These are phyloP conservation scores for Dothidotthia symphoricarpi DNA, from an alignment of 2,329 filamentous ascomycete genomes.

Conservation along the genomic window DNA sequence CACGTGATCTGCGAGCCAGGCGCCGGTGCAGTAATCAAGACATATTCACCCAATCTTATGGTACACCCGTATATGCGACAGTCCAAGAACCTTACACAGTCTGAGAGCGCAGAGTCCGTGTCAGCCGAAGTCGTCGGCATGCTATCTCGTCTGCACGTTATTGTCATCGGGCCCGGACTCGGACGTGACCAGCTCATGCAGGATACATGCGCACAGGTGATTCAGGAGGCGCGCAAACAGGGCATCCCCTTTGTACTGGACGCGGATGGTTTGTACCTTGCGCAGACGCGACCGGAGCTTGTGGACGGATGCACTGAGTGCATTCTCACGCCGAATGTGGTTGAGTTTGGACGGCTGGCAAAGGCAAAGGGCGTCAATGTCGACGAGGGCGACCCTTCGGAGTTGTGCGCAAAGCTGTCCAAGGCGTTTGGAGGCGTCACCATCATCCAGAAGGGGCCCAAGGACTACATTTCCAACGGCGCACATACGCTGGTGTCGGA, in stretches of 20 bases:
- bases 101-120: slow-evolving; percentile 61
- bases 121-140: slow-evolving; percentile 71
- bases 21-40: slow-evolving; percentile 85
- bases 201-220: slow-evolving; percentile 74
- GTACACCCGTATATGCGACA: slow-evolving; percentile 95
- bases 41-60: slow-evolving; percentile 97
- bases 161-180: slow-evolving; percentile 89
- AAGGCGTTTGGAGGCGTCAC: slow-evolving; percentile 81
- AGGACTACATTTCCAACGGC: slow-evolving; percentile 82
- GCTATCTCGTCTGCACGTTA: slow-evolving; percentile 82
- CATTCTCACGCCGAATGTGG: slow-evolving; percentile 90
- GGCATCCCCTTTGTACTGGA: slow-evolving; percentile 83
- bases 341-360: slow-evolving; percentile 83
- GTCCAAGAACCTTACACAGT: slow-evolving; percentile 56
- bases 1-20: slow-evolving; percentile 94
- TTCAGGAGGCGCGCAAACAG: slow-evolving; percentile 71
- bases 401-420: slow-evolving; percentile 68
- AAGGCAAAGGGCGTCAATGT: slow-evolving; percentile 69
- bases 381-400: slow-evolving; percentile 50
- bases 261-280: slow-evolving; percentile 80
- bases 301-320: slow-evolving; percentile 79
- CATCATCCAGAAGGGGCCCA: slow-evolving; percentile 81
- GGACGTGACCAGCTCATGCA: slow-evolving; percentile 90
- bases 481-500: slow-evolving; percentile 72
- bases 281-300: slow-evolving; percentile 71